A percentile compares a stretch with the other conserved stretches of the same genome.
Evolutionary conservation across 2,329 filamentous ascomycete genomes (phyloP).

Genomic region (Pseudopyrenochaeta lycopersici): DNA sequence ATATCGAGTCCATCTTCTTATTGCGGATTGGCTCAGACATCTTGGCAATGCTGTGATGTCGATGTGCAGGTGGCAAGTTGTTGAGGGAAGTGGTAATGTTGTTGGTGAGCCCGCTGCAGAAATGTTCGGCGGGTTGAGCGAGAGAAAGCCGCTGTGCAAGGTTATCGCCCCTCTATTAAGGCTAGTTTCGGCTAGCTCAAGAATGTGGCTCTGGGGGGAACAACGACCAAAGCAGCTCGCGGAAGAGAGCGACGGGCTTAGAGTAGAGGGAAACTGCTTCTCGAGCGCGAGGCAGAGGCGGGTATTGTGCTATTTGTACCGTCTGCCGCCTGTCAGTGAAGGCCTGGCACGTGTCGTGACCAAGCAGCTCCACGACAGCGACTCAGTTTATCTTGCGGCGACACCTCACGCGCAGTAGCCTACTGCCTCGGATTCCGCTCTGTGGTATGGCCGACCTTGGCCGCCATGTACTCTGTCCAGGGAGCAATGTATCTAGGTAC

Average conservation of each 20-base stretch:
- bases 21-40: slow-evolving; percentile 77
- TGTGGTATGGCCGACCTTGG: slow-evolving; percentile 23
- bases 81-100: slow-evolving; percentile 40
- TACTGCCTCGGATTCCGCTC: slow-evolving; percentile 7
- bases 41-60: slow-evolving; percentile 41
- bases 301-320: slow-evolving; percentile 19
- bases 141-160: slow-evolving; percentile 31
- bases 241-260: slow-evolving; percentile 9
- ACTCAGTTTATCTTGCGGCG: slow-evolving; percentile 20
- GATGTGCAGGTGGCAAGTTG: slow-evolving; percentile 39
- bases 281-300: slow-evolving; percentile 1
- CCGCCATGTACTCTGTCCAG: slow-evolving; percentile 12
- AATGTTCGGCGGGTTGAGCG: slow-evolving; percentile 45
- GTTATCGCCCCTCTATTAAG: slow-evolving; percentile 35
- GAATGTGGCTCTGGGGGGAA: slow-evolving; percentile 15
- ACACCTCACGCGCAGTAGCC: slow-evolving; percentile 20
- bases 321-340: slow-evolving; percentile 4
- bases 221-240: background rate
- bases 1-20: slow-evolving; percentile 68
- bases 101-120: slow-evolving; percentile 43
- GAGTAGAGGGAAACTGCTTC: background rate
- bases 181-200: slow-evolving; percentile 25
- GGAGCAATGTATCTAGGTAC: background rate
- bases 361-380: slow-evolving; percentile 20
- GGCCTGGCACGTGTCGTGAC: slow-evolving; percentile 23